A percentile compares a stretch with the other conserved stretches of the same genome.
Evolutionary conservation across 129 eudicot genomes (phyloP).

Genomic region (Escallonia rubra): DNA sequence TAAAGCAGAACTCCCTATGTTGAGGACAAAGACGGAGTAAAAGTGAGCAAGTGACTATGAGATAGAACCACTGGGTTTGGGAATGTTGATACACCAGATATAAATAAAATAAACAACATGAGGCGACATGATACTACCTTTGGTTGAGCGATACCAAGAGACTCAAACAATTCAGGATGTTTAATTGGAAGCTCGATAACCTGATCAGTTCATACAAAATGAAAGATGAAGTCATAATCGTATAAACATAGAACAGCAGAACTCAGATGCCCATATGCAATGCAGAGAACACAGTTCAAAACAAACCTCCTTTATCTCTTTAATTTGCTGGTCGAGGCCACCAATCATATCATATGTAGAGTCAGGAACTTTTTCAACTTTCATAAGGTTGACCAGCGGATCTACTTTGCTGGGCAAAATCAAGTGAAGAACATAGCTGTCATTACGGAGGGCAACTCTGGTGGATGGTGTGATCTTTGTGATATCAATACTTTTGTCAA

Average conservation of each 20-base stretch:
- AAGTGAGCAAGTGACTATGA: not conserved
- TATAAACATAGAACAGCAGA: not conserved
- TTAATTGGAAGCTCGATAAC: constrained; percentile 93
- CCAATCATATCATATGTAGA: constrained; percentile 97
- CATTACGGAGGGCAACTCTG: constrained; percentile 88
- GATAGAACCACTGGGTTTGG: not conserved
- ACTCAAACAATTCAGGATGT: constrained; percentile 85
- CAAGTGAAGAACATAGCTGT: constrained; percentile 84
- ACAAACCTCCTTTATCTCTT: constrained; percentile 86
- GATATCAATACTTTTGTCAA: constrained; percentile 79
- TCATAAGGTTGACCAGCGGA: constrained; percentile 90
- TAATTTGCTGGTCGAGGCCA: constrained; percentile 91
- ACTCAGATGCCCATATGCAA: not conserved
- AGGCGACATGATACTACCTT: constrained; percentile 41
- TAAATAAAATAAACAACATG: not conserved
- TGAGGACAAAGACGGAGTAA: too few relatives aligned
- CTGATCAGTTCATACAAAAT: constrained; percentile 21
- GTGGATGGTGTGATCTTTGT: constrained; percentile 86
- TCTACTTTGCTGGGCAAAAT: constrained; percentile 91
- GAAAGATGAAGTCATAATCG: not conserved
- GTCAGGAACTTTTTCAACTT: constrained; percentile 92
- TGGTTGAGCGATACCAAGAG: constrained; percentile 94
- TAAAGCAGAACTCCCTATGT: constrained; percentile 73
- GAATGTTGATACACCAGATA: not conserved
- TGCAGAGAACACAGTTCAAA: not conserved